Percentiles rank a stretch among this genome's conserved stretches.
phyloP scores from a whole-genome alignment of 306 rosid genomes.

The Ceratonia siliqua region DNA sequence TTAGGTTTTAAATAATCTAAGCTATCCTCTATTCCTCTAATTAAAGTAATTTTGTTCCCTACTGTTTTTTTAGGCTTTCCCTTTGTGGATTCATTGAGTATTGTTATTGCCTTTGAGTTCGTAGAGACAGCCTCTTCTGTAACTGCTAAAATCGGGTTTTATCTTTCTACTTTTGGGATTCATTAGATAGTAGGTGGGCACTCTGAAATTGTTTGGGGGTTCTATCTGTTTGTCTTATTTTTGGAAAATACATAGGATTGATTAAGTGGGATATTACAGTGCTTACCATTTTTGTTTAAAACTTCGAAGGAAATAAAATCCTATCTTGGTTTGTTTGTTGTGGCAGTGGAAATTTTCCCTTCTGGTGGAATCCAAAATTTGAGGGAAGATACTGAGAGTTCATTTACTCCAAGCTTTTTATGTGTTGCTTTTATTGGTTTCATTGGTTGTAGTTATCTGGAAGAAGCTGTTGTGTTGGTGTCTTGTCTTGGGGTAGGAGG shows the following conservation, averaged over 20 bases:
- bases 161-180: not conserved
- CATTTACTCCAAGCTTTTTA: not conserved
- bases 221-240: slow-evolving; percentile 5
- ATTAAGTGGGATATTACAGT: slow-evolving; percentile 7
- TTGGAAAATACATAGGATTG: slow-evolving; percentile 4
- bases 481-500: slow-evolving; percentile 24
- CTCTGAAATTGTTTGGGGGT: slow-evolving; percentile 23
- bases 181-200: not conserved
- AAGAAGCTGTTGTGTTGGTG: not conserved
- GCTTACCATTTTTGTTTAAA: not conserved
- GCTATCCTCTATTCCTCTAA: not conserved
- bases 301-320: slow-evolving; percentile 11
- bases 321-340: slow-evolving; percentile 25
- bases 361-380: too few species aligned
- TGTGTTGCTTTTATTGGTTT: not conserved
- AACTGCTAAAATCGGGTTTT: not conserved
- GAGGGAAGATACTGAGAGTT: not conserved
- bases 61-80: slow-evolving; percentile 5
- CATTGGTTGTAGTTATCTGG: slow-evolving; percentile 6
- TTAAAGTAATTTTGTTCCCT: slow-evolving; percentile 9
- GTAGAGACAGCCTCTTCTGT: slow-evolving; percentile 17
- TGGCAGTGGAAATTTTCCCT: not conserved
- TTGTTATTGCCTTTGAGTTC: slow-evolving; percentile 18
- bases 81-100: slow-evolving; percentile 38
- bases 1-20: slow-evolving; percentile 46